Percentiles rank a stretch among this genome's conserved stretches.
Conservation (phyloP, 495 filamentous ascomycete genomes). For the Baudoinia panamericana region DNA sequence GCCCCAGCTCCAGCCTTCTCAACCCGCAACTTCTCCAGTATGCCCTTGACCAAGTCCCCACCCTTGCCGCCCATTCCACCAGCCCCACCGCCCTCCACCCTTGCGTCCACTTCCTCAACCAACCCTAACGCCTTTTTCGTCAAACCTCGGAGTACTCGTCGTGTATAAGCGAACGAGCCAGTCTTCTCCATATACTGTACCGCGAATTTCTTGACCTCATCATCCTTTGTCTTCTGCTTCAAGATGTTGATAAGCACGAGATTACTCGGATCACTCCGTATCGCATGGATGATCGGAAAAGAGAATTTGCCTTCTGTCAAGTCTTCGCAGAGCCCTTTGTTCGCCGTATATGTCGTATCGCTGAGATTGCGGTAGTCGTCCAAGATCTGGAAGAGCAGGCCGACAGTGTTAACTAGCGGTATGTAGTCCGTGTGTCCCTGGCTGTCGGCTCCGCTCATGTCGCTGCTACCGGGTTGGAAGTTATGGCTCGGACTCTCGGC, state of each 20-base stretch:
- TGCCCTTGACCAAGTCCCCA: conserved; percentile 5
- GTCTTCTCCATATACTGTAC: conserved; percentile 83
- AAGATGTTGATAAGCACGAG: conserved; percentile 82
- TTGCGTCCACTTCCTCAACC: conserved; percentile 52
- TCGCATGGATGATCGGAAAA: conserved; percentile 91
- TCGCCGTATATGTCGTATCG: conserved; percentile 52
- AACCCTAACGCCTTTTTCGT: conserved; percentile 50
- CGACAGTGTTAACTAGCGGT: conserved; percentile 70
- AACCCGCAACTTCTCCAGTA: conserved; percentile 9
- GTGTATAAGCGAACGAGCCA: conserved; percentile 78
- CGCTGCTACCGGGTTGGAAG: background rate
- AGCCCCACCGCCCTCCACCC: conserved; percentile 10
- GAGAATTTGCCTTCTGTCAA: conserved; percentile 97
- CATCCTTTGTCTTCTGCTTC: conserved; percentile 72
- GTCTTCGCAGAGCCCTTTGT: conserved; percentile 94
- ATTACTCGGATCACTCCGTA: conserved; percentile 66
- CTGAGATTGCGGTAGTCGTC: conserved; percentile 88
- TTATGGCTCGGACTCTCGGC: conserved; percentile 40
- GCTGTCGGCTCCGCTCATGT: background rate
- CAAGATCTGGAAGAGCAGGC: conserved; percentile 63
- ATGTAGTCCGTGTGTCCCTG: conserved; percentile 14
- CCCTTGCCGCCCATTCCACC: background rate
- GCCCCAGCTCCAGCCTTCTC: background rate
- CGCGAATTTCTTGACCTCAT: conserved; percentile 82
- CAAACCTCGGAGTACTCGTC: conserved; percentile 53